Percentiles rank a stretch among this genome's conserved stretches.
phyloP scores from a whole-genome alignment of 2,329 filamentous ascomycete genomes.

The Apiospora pterosperma region DNA sequence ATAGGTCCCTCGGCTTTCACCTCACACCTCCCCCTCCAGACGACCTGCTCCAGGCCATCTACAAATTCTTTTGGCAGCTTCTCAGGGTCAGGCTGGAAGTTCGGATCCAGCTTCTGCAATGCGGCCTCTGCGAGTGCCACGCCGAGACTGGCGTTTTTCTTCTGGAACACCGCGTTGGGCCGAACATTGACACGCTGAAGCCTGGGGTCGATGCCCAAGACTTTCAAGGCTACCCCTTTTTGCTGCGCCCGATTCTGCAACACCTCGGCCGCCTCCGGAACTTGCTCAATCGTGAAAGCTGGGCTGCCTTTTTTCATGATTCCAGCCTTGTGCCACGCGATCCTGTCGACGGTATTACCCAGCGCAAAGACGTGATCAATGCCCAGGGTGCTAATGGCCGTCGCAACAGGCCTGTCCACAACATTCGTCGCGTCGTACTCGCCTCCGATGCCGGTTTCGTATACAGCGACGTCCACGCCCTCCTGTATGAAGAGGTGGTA shows the following conservation, averaged over 20 bases:
- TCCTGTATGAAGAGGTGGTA: slow-evolving; percentile 65
- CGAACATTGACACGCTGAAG: slow-evolving; percentile 44
- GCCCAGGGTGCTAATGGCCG: slow-evolving; percentile 62
- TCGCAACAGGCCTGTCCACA: slow-evolving; percentile 52
- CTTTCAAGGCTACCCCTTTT: slow-evolving; percentile 43
- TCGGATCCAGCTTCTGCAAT: slow-evolving; percentile 40
- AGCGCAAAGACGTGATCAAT: slow-evolving; percentile 66
- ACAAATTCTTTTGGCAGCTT: slow-evolving; percentile 61
- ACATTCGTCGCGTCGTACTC: slow-evolving; percentile 69
- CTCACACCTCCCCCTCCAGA: slow-evolving; percentile 78
- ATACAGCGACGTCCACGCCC: slow-evolving; percentile 58
- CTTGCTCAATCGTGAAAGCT: slow-evolving; percentile 56
- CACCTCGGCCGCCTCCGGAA: slow-evolving; percentile 40
- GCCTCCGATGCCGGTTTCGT: slow-evolving; percentile 66
- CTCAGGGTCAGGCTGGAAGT: slow-evolving; percentile 18
- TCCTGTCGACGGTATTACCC: slow-evolving; percentile 60
- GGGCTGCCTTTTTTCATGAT: slow-evolving; percentile 61
- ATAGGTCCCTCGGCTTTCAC: slow-evolving; percentile 52
- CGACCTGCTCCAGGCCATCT: slow-evolving; percentile 69
- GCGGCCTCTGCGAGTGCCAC: slow-evolving; percentile 50
- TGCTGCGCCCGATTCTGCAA: slow-evolving; percentile 49
- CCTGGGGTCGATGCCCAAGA: slow-evolving; percentile 43
- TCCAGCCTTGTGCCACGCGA: slow-evolving; percentile 73
- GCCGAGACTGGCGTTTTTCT: slow-evolving; percentile 48
- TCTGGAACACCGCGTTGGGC: slow-evolving; percentile 56